Percentiles rank a stretch among this genome's conserved stretches.
These are phyloP conservation scores for Linnemannia zychae DNA, from an alignment of 192 early-diverging fungal species.

Conservation along the genomic window DNA sequence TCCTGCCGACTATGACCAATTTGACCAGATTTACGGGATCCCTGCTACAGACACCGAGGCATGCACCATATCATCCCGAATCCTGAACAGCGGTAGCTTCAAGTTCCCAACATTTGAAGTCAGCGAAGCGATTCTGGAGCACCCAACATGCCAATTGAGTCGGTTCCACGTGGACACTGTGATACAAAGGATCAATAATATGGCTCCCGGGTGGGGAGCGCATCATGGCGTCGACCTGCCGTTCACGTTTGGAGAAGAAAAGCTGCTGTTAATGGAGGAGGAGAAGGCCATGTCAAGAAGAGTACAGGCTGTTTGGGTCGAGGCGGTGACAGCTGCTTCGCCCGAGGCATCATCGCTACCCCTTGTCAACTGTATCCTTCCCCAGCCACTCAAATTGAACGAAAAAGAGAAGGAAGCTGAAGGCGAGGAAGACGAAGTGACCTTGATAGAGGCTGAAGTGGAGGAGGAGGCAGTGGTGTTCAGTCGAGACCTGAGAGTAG, in stretches of 20 bases:
- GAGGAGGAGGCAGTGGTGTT: conserved; percentile 28
- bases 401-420: not conserved
- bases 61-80: not conserved
- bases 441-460: not conserved
- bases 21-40: conserved; percentile 11
- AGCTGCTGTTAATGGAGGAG: not conserved
- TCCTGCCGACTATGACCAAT: not conserved
- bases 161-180: conserved; percentile 15
- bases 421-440: not conserved
- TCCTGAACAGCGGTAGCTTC: not conserved
- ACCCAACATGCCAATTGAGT: conserved; percentile 6
- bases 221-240: conserved; percentile 15
- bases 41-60: conserved; percentile 4
- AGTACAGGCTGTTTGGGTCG: conserved; percentile 13
- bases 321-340: conserved; percentile 1
- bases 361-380: not conserved
- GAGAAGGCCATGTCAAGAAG: not conserved
- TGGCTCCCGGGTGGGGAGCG: not conserved
- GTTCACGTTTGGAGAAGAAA: not conserved
- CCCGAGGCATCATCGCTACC: conserved; percentile 8
- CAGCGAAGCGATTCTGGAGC: conserved; percentile 2
- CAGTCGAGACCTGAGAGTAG: not conserved
- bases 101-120: conserved; percentile 1
- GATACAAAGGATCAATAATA: not conserved
- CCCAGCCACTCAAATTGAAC: conserved; percentile 29